These are phyloP conservation scores for Penicillium pancosmium DNA, from an alignment of 495 filamentous ascomycete genomes.

Conservation along the genomic window DNA sequence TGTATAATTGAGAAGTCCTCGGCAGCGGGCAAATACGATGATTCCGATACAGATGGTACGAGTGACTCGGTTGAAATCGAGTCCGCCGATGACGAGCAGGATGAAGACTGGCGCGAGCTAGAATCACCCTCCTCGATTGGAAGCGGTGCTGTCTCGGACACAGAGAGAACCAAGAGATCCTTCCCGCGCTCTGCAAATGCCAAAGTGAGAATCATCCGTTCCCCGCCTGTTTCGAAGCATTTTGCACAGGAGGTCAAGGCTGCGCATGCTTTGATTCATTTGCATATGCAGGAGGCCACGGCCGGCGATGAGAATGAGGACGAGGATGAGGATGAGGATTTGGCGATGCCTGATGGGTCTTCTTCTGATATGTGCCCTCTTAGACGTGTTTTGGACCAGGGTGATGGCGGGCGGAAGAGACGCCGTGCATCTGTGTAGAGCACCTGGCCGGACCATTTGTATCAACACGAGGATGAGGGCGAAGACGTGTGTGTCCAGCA, in stretches of 20 bases:
- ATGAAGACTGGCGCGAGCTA: constrained; percentile 22
- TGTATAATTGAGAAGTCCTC: not conserved
- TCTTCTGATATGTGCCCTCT: not conserved
- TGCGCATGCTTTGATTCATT: constrained; percentile 57
- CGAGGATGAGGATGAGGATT: constrained; percentile 7
- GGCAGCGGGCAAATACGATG: not conserved
- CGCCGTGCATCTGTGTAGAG: constrained; percentile 28
- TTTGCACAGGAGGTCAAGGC: constrained; percentile 53
- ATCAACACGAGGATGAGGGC: not conserved
- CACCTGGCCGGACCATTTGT: not conserved
- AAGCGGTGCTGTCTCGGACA: not conserved
- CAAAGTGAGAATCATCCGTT: not conserved
- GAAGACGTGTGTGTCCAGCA: not conserved
- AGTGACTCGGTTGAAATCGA: not conserved
- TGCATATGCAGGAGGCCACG: constrained; percentile 50
- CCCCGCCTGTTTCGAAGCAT: constrained; percentile 1
- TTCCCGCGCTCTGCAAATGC: not conserved
- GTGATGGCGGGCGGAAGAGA: constrained; percentile 11
- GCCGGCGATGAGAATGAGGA: constrained; percentile 17
- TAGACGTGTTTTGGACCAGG: not conserved
- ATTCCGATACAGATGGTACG: not conserved
- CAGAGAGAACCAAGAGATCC: not conserved
- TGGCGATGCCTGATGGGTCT: not conserved
- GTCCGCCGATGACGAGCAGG: constrained; percentile 21
- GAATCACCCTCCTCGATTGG: not conserved